Percentiles rank a stretch among this genome's conserved stretches.
Evolutionary conservation across 2,329 filamentous ascomycete genomes (phyloP).

Genomic region (Aspergillus sp.): DNA sequence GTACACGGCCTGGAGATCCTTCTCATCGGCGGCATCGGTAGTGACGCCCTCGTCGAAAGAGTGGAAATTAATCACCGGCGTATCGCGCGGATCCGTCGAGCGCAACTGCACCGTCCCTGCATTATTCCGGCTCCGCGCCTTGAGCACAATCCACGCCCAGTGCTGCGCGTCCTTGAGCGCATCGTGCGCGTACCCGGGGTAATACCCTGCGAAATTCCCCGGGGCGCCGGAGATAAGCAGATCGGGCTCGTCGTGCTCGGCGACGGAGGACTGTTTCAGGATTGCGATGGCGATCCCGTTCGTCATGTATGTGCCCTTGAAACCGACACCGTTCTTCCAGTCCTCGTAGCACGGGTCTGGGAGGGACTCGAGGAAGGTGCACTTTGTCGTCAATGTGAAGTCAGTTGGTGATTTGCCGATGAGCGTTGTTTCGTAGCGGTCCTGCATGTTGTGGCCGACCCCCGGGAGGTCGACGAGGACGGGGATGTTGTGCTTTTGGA

Average conservation of each 20-base stretch:
- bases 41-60: conserved; percentile 53
- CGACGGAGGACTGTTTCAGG: conserved; percentile 39
- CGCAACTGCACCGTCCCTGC: conserved; percentile 66
- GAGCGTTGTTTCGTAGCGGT: conserved; percentile 51
- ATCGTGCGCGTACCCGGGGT: conserved; percentile 48
- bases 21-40: conserved; percentile 43
- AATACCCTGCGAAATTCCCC: conserved; percentile 59
- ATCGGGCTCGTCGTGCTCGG: conserved; percentile 54
- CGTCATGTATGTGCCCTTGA: conserved; percentile 51
- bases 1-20: conserved; percentile 57
- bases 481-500: conserved; percentile 59
- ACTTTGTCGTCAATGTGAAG: conserved; percentile 37
- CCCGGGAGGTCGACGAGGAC: conserved; percentile 62
- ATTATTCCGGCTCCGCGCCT: conserved; percentile 66
- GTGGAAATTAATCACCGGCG: conserved; percentile 66
- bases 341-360: conserved; percentile 51
- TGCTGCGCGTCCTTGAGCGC: conserved; percentile 44
- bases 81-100: conserved; percentile 66
- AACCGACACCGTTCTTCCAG: conserved; percentile 47
- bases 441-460: conserved; percentile 68
- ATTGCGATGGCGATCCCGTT: conserved; percentile 60
- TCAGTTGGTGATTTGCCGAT: conserved; percentile 46
- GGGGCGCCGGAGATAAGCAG: conserved; percentile 61
- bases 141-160: conserved; percentile 59
- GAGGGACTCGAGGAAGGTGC: conserved; percentile 33